phyloP scores from a whole-genome alignment of 331 rosid species.

The Erythrophleum ivorense region DNA sequence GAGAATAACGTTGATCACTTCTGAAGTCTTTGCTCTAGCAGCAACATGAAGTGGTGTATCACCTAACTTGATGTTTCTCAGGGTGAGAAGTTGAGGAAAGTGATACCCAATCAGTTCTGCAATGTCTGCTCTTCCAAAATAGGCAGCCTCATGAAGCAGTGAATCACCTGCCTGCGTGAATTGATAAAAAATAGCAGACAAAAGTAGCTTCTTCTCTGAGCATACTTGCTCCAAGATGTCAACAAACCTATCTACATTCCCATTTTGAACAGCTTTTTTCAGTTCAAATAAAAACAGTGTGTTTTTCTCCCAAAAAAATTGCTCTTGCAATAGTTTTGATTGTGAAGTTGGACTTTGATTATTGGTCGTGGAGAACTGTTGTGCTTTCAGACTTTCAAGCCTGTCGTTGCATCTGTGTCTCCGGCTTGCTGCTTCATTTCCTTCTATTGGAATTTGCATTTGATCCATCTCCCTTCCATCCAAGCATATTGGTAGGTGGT shows the following conservation, averaged over 20 bases:
- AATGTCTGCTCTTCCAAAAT: background rate
- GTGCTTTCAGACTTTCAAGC: background rate
- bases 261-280: background rate
- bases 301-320: background rate
- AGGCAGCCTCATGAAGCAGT: slow-evolving; percentile 34
- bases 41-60: slow-evolving; percentile 21
- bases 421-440: background rate
- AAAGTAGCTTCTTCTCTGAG: background rate
- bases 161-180: background rate
- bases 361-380: background rate
- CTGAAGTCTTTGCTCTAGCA: background rate
- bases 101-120: background rate
- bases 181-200: slow-evolving; percentile 1
- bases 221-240: background rate
- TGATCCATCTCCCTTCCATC: background rate
- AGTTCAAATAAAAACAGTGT: background rate
- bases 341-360: background rate
- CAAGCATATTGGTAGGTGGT: no score
- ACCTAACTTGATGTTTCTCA: background rate
- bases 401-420: background rate
- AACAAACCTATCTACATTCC: background rate
- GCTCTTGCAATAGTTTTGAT: background rate
- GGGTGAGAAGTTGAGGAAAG: slow-evolving; percentile 22
- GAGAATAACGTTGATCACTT: background rate
- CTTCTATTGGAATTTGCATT: background rate